Evolutionary conservation across 441 rosid species (phyloP).

Genomic region (Populus tomentosa): DNA sequence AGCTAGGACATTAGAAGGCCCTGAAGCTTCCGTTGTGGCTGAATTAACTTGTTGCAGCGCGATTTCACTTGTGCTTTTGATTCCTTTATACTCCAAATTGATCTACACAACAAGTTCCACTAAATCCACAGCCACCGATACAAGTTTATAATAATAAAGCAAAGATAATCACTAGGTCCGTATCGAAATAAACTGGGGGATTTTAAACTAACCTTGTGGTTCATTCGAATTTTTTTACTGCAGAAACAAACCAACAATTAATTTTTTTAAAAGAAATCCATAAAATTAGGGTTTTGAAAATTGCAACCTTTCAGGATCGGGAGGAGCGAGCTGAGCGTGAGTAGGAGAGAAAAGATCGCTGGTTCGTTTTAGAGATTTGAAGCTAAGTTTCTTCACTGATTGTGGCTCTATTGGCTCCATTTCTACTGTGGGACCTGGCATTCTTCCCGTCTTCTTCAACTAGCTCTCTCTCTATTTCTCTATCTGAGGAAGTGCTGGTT

Average conservation of each 20-base stretch:
- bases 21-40: constrained; percentile 27
- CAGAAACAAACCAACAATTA: constrained; percentile 1
- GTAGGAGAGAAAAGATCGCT: constrained; percentile 82
- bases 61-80: constrained; percentile 41
- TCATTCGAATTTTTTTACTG: constrained; percentile 81
- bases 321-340: constrained; percentile 70
- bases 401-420: constrained; percentile 90
- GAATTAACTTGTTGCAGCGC: constrained; percentile 31
- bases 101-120: constrained; percentile 37
- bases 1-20: constrained; percentile 56
- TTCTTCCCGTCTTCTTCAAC: constrained; percentile 13
- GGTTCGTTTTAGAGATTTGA: constrained; percentile 80
- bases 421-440: constrained; percentile 56
- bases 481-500: background rate
- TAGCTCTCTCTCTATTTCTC: background rate
- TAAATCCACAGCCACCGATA: background rate
- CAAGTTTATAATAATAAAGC: background rate
- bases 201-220: constrained; percentile 65
- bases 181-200: background rate
- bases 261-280: background rate
- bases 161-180: background rate
- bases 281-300: constrained; percentile 9
- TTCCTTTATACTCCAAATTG: constrained; percentile 56
- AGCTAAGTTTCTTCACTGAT: constrained; percentile 85
- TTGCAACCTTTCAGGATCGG: constrained; percentile 68